A percentile compares a stretch with the other conserved stretches of the same genome.
phyloP scores from a whole-genome alignment of 2,329 filamentous ascomycete species.

The Pestalotiopsis sp. region DNA sequence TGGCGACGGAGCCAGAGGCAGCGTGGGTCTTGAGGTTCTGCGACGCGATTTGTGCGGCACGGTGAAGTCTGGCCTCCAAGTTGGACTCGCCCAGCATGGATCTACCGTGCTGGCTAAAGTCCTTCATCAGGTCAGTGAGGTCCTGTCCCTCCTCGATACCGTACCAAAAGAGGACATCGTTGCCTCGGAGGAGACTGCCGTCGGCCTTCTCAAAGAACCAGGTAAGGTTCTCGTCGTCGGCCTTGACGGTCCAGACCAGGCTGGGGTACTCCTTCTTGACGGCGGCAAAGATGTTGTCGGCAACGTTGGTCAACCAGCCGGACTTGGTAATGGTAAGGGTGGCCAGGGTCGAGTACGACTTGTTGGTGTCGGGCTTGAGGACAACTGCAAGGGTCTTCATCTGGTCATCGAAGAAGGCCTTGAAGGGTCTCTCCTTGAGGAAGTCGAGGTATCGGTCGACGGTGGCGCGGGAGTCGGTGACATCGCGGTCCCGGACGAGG shows the following conservation, averaged over 20 bases:
- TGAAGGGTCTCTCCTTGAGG: slow-evolving; percentile 78
- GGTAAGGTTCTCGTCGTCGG: slow-evolving; percentile 92
- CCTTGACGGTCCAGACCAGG: slow-evolving; percentile 94
- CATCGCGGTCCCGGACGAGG: slow-evolving; percentile 79
- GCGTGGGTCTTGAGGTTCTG: slow-evolving; percentile 46
- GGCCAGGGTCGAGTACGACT: slow-evolving; percentile 78
- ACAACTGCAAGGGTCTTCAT: slow-evolving; percentile 94
- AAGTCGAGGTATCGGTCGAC: slow-evolving; percentile 86
- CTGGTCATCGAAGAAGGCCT: slow-evolving; percentile 90
- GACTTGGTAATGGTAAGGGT: slow-evolving; percentile 93
- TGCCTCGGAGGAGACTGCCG: slow-evolving; percentile 82
- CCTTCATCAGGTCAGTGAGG: slow-evolving; percentile 59
- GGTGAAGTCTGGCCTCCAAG: slow-evolving; percentile 81
- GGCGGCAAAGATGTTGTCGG: slow-evolving; percentile 91
- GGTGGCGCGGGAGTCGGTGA: slow-evolving; percentile 78
- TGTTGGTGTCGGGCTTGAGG: slow-evolving; percentile 69
- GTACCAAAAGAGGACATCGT: slow-evolving; percentile 96
- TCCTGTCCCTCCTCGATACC: slow-evolving; percentile 62
- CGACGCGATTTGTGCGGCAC: slow-evolving; percentile 72
- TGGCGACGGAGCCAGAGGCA: slow-evolving; percentile 45
- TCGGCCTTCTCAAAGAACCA: slow-evolving; percentile 99
- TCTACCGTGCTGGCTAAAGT: slow-evolving; percentile 81
- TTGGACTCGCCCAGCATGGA: slow-evolving; percentile 90
- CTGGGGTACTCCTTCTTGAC: slow-evolving; percentile 93
- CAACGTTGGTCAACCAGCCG: slow-evolving; percentile 91